Conservation (phyloP, 768 basidiomycete genomes). For the Boletus rufocinnamomeus region DNA sequence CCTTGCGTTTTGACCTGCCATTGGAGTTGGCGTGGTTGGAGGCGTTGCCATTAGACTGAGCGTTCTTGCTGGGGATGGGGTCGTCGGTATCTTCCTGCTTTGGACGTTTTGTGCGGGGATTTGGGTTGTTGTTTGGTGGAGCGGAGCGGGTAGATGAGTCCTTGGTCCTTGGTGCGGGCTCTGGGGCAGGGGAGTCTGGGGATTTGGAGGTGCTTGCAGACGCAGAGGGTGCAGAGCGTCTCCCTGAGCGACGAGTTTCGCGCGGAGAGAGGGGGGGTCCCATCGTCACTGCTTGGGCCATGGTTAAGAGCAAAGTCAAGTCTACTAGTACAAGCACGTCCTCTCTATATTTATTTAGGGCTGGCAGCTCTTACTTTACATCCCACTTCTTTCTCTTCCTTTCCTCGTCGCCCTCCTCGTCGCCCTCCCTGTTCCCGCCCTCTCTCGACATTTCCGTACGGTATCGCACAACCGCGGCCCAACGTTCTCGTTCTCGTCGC, state of each 20-base stretch:
- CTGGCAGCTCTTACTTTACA: constrained; percentile 31
- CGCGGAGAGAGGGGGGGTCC: constrained; percentile 76
- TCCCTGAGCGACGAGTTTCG: constrained; percentile 76
- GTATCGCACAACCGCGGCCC: neutral
- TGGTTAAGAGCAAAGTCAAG: constrained; percentile 28
- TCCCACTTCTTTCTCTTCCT: constrained; percentile 3
- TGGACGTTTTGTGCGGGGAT: constrained; percentile 54
- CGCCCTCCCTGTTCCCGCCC: neutral
- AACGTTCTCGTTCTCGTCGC: constrained; percentile 9
- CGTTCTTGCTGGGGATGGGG: constrained; percentile 47
- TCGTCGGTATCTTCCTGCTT: constrained; percentile 80
- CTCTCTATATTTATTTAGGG: constrained; percentile 38
- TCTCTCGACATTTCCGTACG: neutral
- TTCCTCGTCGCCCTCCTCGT: constrained; percentile 3
- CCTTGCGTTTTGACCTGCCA: constrained; percentile 60
- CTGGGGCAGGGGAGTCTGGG: constrained; percentile 65
- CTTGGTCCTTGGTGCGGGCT: constrained; percentile 46
- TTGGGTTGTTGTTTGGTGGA: constrained; percentile 40
- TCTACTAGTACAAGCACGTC: constrained; percentile 4
- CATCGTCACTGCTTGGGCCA: constrained; percentile 72
- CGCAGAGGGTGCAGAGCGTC: constrained; percentile 67
- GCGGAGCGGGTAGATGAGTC: constrained; percentile 42
- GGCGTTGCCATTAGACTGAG: constrained; percentile 34
- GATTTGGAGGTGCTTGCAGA: constrained; percentile 73
- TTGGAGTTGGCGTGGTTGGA: constrained; percentile 36